Percentiles rank a stretch among this genome's conserved stretches.
Conservation (phyloP, 371 early-diverging fungal species). For the Apophysomyces variabilis region DNA sequence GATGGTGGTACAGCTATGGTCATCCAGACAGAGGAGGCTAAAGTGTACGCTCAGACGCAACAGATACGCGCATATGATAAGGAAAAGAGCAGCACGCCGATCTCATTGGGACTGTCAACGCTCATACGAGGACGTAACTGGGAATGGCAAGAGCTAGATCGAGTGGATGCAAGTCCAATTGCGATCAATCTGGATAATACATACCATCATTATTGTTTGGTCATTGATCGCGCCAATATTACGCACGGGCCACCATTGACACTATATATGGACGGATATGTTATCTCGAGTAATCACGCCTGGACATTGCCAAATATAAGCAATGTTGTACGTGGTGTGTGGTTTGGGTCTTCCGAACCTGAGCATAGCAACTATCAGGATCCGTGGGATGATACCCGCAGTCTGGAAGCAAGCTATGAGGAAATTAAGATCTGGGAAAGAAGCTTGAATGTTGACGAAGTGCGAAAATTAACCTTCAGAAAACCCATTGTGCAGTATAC, state of each 20-base stretch:
- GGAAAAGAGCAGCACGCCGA: conserved; percentile 1
- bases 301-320: conserved; percentile 33
- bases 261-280: conserved; percentile 50
- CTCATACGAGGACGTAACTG: conserved; percentile 31
- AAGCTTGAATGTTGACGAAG: conserved; percentile 17
- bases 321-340: conserved; percentile 38
- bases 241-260: conserved; percentile 25
- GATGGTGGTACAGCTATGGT: conserved; percentile 40
- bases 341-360: conserved; percentile 55
- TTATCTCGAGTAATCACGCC: conserved; percentile 28
- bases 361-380: conserved; percentile 45
- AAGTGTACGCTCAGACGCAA: conserved; percentile 40
- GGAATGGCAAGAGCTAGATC: conserved; percentile 27
- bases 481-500: too few relatives aligned
- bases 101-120: conserved; percentile 33
- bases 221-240: conserved; percentile 21
- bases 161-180: conserved; percentile 28
- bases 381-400: conserved; percentile 44
- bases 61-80: not conserved
- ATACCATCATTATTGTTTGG: conserved; percentile 47
- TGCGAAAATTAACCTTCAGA: not conserved
- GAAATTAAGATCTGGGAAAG: conserved; percentile 48
- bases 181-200: conserved; percentile 32
- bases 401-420: conserved; percentile 37
- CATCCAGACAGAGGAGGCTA: conserved; percentile 45